These are phyloP conservation scores for Saccharomyces pastorianus DNA, from an alignment of 1,139 yeast species.

Conservation along the genomic window DNA sequence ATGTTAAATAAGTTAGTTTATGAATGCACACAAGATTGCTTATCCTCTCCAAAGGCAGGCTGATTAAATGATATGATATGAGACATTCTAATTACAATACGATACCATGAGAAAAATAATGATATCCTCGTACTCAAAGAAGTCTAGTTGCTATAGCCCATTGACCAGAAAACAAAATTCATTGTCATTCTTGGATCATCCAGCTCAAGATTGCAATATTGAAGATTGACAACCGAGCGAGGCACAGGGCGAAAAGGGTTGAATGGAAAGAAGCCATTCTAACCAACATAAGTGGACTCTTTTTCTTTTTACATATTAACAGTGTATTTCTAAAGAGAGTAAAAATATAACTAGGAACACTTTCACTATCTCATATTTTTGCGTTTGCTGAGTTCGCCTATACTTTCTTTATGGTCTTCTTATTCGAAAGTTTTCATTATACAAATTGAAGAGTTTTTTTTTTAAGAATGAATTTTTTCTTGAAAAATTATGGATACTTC, in stretches of 20 bases:
- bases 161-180: conserved; percentile 27
- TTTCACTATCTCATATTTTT: background rate
- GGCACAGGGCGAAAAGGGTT: conserved; percentile 30
- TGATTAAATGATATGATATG: conserved; percentile 33
- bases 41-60: background rate
- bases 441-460: too few relatives aligned
- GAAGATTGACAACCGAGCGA: conserved; percentile 31
- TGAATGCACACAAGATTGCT: background rate
- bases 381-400: too few relatives aligned
- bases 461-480: too few relatives aligned
- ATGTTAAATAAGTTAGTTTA: background rate
- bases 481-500: too few relatives aligned
- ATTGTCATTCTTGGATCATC: conserved; percentile 28
- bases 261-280: background rate
- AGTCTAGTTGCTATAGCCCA: conserved; percentile 52
- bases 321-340: too few relatives aligned
- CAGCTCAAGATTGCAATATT: conserved; percentile 37
- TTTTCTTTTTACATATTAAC: background rate
- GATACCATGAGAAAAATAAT: conserved; percentile 48
- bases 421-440: background rate
- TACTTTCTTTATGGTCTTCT: background rate
- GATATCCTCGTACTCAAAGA: conserved; percentile 74
- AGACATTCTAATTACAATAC: conserved; percentile 65
- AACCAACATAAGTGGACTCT: background rate
- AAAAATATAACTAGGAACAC: background rate